These are phyloP conservation scores for Colletotrichum melonis DNA, from an alignment of 2,329 filamentous ascomycete genomes.

Conservation along the genomic window DNA sequence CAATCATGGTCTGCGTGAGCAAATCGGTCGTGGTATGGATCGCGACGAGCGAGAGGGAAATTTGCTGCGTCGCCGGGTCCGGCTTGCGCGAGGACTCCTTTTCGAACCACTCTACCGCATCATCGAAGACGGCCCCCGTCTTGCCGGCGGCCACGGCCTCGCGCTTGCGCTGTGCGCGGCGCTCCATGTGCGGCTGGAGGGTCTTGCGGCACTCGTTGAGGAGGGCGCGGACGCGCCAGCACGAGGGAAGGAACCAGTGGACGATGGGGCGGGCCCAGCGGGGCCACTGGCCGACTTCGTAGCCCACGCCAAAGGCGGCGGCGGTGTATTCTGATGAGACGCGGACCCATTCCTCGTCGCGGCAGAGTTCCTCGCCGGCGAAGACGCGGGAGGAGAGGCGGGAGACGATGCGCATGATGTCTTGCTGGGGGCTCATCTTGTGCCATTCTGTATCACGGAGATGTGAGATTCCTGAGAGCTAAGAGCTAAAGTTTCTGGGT, in stretches of 20 bases:
- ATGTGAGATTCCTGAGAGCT: not conserved
- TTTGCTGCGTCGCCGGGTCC: constrained; percentile 34
- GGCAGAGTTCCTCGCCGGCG: constrained; percentile 32
- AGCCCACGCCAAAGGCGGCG: not conserved
- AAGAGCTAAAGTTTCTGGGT: too few species aligned
- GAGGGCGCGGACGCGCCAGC: constrained; percentile 24
- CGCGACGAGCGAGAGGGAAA: constrained; percentile 38
- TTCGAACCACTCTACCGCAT: constrained; percentile 39
- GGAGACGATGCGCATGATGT: constrained; percentile 29
- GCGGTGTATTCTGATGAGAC: constrained; percentile 26
- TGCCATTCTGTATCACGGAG: constrained; percentile 28
- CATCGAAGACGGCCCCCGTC: constrained; percentile 28
- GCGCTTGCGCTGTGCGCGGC: constrained; percentile 13
- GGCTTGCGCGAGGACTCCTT: constrained; percentile 4
- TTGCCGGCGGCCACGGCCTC: constrained; percentile 13
- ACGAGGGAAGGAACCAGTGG: constrained; percentile 37
- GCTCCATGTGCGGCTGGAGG: constrained; percentile 35
- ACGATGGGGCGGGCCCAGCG: constrained; percentile 32
- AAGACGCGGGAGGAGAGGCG: constrained; percentile 38
- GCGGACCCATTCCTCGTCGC: constrained; percentile 36
- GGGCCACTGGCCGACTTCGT: constrained; percentile 34
- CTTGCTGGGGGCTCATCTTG: constrained; percentile 16
- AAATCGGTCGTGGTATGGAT: constrained; percentile 41
- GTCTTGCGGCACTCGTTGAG: constrained; percentile 13
- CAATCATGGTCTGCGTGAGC: constrained; percentile 36